Conservation (phyloP, 352 stramenopile genomes). For the Globisporangium takayamanum region DNA sequence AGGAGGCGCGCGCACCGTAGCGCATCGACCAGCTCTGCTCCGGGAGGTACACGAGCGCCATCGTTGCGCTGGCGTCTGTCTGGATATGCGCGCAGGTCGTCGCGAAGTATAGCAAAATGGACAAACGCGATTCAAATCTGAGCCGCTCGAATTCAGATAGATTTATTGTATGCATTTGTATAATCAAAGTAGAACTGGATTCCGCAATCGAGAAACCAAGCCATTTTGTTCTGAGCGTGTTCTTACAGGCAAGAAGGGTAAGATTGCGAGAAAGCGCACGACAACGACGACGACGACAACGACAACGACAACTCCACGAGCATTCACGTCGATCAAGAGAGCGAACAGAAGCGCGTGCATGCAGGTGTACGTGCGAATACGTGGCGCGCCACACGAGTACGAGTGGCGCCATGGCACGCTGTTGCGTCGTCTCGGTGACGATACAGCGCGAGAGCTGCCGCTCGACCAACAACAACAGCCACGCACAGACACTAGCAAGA, state of each 20-base stretch:
- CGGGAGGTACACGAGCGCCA: conserved; percentile 73
- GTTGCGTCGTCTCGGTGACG: conserved; percentile 25
- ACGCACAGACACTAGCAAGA: not conserved
- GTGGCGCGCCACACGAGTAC: conserved; percentile 23
- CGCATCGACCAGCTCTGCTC: conserved; percentile 64
- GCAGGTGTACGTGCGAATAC: conserved; percentile 57
- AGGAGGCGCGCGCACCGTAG: conserved; percentile 38
- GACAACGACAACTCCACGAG: not conserved
- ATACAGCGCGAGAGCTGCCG: not conserved
- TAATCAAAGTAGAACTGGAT: too few relatives aligned
- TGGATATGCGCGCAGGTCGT: too few relatives aligned
- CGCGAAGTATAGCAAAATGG: too few relatives aligned
- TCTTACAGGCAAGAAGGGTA: too few relatives aligned
- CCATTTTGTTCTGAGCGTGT: too few relatives aligned
- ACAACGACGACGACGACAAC: not conserved
- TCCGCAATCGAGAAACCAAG: too few relatives aligned
- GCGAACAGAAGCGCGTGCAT: conserved; percentile 15
- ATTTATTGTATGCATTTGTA: too few relatives aligned
- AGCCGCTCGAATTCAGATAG: too few relatives aligned
- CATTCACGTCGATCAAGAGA: not conserved
- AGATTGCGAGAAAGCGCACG: not conserved
- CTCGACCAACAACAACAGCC: conserved; percentile 6
- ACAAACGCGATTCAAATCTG: too few relatives aligned
- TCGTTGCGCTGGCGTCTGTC: conserved; percentile 7
- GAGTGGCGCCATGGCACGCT: conserved; percentile 41